Evolutionary conservation across 2,329 filamentous ascomycete genomes (phyloP).

Genomic region (Immersiporthe knoxdaviesiana): DNA sequence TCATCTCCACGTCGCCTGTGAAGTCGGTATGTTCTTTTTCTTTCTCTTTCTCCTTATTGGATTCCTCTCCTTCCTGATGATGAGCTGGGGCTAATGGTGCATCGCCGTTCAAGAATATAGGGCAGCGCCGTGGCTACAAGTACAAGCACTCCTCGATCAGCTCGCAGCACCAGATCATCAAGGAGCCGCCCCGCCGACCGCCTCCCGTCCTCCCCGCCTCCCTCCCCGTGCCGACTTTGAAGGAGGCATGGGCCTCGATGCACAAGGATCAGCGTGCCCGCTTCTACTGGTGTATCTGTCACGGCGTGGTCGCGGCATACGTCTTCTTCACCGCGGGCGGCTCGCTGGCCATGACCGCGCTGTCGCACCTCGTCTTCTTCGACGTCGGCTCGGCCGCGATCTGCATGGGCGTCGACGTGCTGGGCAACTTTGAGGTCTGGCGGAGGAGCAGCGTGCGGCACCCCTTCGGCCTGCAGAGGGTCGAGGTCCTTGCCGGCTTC

Average conservation of each 20-base stretch:
- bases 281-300: constrained; percentile 87
- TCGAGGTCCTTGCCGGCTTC: constrained; percentile 92
- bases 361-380: constrained; percentile 93
- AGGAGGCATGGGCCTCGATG: constrained; percentile 89
- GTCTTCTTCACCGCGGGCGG: constrained; percentile 86
- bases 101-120: constrained; percentile 67
- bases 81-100: neutral
- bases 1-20: constrained; percentile 73
- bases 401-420: constrained; percentile 88
- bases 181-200: constrained; percentile 83
- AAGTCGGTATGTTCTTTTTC: constrained; percentile 66
- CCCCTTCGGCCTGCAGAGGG: constrained; percentile 89
- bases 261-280: constrained; percentile 82
- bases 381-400: constrained; percentile 91
- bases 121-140: constrained; percentile 90
- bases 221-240: constrained; percentile 85
- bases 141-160: constrained; percentile 98
- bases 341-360: constrained; percentile 85
- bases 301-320: constrained; percentile 79
- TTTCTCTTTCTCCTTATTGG: neutral
- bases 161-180: constrained; percentile 87
- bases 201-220: constrained; percentile 89
- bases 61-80: too few relatives aligned
- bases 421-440: constrained; percentile 98
- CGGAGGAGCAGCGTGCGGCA: constrained; percentile 88